A percentile compares a stretch with the other conserved stretches of the same genome.
Evolutionary conservation across 208 protist species (phyloP).

Genomic region (Leptomonas seymouri): DNA sequence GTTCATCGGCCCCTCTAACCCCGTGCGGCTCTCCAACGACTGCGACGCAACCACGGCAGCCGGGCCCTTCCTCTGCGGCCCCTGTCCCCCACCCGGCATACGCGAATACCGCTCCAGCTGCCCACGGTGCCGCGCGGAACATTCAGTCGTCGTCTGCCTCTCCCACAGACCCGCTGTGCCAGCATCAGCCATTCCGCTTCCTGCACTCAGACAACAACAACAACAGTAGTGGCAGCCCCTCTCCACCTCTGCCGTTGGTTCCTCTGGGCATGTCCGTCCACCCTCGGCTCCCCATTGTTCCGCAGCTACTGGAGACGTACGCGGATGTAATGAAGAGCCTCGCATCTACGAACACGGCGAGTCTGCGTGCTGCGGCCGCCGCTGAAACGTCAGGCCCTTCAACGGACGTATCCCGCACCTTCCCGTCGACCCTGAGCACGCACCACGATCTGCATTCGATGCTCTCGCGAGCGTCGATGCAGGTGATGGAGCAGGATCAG

Average conservation of each 20-base stretch:
- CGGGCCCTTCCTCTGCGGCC: background rate
- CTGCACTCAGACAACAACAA: background rate
- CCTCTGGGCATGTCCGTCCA: conserved; percentile 20
- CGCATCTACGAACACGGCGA: background rate
- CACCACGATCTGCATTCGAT: conserved; percentile 7
- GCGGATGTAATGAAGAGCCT: conserved; percentile 30
- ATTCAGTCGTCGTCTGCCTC: background rate
- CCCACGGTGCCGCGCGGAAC: background rate
- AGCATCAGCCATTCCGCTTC: background rate
- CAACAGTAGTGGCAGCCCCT: background rate
- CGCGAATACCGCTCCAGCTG: background rate
- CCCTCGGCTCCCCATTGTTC: conserved; percentile 17
- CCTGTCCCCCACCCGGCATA: conserved; percentile 2
- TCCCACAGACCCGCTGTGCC: background rate
- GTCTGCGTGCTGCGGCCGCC: too few species aligned
- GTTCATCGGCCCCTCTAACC: too few species aligned
- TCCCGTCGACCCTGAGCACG: background rate
- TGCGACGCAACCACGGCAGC: background rate
- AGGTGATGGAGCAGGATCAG: conserved; percentile 14
- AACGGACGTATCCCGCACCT: background rate
- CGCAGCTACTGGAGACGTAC: conserved; percentile 48
- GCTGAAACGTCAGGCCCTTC: background rate
- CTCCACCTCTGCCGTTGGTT: conserved; percentile 3
- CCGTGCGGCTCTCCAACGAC: background rate
- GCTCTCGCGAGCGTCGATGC: conserved; percentile 1